A percentile compares a stretch with the other conserved stretches of the same genome.
Conservation (phyloP, 2,329 filamentous ascomycete genomes). For the Sclerotinia borealis region DNA sequence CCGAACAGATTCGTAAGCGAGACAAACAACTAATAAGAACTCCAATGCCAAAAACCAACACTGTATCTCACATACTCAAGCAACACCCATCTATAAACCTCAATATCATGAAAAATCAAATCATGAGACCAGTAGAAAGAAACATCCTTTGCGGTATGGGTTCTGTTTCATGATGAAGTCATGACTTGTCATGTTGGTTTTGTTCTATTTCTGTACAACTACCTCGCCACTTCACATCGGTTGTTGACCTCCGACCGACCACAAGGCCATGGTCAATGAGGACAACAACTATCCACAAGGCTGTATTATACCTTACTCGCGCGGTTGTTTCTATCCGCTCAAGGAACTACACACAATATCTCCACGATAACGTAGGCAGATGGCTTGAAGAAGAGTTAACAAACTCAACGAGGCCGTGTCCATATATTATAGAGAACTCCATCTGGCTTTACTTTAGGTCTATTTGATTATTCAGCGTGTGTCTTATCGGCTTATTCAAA, state of each 20-base stretch:
- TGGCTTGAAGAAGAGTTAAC: background rate
- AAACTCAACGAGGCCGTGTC: background rate
- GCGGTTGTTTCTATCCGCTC: background rate
- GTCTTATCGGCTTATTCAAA: background rate
- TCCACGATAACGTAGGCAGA: background rate
- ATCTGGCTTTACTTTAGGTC: background rate
- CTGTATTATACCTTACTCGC: background rate
- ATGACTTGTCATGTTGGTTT: constrained; percentile 4
- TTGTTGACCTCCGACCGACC: background rate
- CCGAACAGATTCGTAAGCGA: background rate
- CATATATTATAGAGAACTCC: background rate
- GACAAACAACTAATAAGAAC: background rate
- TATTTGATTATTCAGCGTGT: background rate
- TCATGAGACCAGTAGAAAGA: background rate
- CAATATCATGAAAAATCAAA: background rate
- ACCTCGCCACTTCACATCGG: background rate
- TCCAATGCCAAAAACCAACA: background rate
- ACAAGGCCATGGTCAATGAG: background rate
- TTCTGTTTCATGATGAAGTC: background rate
- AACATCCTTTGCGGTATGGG: background rate
- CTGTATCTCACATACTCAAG: background rate
- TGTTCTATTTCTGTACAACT: constrained; percentile 1
- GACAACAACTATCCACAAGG: constrained; percentile 1
- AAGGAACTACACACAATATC: background rate
- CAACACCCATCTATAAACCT: background rate